Conservation (phyloP, 179 eudicot species). For the Gypsophila paniculata region DNA sequence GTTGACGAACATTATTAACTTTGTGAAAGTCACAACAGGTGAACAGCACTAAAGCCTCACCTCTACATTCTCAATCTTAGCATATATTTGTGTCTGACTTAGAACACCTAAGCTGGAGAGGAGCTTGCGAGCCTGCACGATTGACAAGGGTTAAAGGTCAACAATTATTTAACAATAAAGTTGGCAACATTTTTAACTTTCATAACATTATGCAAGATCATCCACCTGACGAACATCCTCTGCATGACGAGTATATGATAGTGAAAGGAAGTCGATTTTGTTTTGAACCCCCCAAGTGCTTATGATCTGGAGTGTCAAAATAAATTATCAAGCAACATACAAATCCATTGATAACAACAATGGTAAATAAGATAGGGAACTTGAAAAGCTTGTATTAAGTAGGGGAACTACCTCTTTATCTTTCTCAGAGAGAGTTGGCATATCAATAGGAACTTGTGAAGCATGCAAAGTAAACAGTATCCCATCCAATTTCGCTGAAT, state of each 20-base stretch:
- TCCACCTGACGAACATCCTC: slow-evolving; percentile 91
- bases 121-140: slow-evolving; percentile 46
- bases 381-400: not conserved
- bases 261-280: slow-evolving; percentile 87
- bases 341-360: too few relatives aligned
- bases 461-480: slow-evolving; percentile 80
- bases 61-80: slow-evolving; percentile 88
- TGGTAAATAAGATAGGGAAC: too few relatives aligned
- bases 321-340: too few relatives aligned
- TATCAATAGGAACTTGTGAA: slow-evolving; percentile 74
- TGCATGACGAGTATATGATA: slow-evolving; percentile 86
- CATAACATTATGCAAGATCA: slow-evolving; percentile 10
- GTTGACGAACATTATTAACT: not conserved
- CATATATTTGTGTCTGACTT: slow-evolving; percentile 87
- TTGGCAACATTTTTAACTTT: not conserved
- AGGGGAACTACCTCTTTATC: slow-evolving; percentile 64
- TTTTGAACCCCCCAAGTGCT: slow-evolving; percentile 88
- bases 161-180: not conserved
- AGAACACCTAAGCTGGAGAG: slow-evolving; percentile 73
- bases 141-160: not conserved
- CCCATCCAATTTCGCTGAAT: slow-evolving; percentile 82
- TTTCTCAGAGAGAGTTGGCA: slow-evolving; percentile 80
- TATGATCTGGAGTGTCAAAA: too few relatives aligned
- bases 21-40: not conserved
- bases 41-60: slow-evolving; percentile 30